Evolutionary conservation across 148 eudicot species (phyloP).

Genomic region (Rheum nobile): DNA sequence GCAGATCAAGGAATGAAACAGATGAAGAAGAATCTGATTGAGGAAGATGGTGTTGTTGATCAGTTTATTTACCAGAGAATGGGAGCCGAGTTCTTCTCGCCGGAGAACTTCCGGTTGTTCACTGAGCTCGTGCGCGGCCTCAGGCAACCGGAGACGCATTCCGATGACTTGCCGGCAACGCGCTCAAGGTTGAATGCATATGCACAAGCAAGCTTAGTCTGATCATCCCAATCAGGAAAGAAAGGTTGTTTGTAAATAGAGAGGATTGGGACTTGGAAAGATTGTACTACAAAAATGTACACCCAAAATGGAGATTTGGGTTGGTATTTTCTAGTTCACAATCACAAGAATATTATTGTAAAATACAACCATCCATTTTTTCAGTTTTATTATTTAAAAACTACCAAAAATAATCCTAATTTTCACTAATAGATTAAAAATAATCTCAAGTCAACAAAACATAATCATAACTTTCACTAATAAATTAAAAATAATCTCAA

Average conservation of each 20-base stretch:
- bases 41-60: slow-evolving; percentile 28
- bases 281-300: not conserved
- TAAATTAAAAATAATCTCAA: too few species aligned
- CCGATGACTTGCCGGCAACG: slow-evolving; percentile 43
- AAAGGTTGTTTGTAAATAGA: not conserved
- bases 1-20: slow-evolving; percentile 30
- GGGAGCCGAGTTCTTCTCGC: slow-evolving; percentile 86
- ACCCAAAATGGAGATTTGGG: not conserved
- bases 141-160: slow-evolving; percentile 27
- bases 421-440: too few species aligned
- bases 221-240: not conserved
- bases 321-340: not conserved
- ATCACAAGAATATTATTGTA: not conserved
- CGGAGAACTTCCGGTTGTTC: slow-evolving; percentile 62
- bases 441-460: too few species aligned
- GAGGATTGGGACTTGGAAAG: not conserved
- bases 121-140: slow-evolving; percentile 41
- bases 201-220: not conserved
- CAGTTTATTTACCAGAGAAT: slow-evolving; percentile 79
- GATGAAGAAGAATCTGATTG: slow-evolving; percentile 43
- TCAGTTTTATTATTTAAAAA: not conserved
- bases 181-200: not conserved
- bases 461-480: too few species aligned
- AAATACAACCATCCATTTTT: not conserved
- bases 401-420: too few species aligned